A percentile compares a stretch with the other conserved stretches of the same genome.
phyloP scores from a whole-genome alignment of 2,329 filamentous ascomycete genomes.

The Fusarium solani-melongenae region DNA sequence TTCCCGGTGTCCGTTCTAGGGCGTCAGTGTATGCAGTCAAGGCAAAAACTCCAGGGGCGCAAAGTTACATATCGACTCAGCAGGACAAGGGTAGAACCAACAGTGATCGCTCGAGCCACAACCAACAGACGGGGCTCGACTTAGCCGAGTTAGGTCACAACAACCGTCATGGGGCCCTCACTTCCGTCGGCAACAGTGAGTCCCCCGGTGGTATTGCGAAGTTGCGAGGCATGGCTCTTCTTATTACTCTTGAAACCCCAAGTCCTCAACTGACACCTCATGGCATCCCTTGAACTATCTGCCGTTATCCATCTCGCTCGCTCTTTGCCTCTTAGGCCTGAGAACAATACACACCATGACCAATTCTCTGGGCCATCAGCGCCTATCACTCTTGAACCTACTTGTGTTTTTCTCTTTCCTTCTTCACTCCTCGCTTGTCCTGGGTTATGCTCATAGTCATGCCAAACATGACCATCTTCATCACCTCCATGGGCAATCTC shows the following conservation, averaged over 20 bases:
- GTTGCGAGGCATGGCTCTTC: background rate
- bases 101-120: background rate
- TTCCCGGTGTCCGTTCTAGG: background rate
- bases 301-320: background rate
- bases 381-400: background rate
- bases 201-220: background rate
- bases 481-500: background rate
- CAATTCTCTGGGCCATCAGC: background rate
- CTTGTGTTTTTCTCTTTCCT: background rate
- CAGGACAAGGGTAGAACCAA: background rate
- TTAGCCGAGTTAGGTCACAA: background rate
- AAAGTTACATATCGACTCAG: background rate
- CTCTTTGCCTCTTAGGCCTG: background rate
- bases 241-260: background rate
- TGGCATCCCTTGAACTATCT: background rate
- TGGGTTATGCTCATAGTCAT: background rate
- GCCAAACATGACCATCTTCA: background rate
- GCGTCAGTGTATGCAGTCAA: background rate
- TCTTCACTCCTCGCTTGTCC: background rate
- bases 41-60: background rate
- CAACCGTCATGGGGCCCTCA: background rate
- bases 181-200: background rate
- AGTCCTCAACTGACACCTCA: background rate
- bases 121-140: background rate
- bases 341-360: background rate